A percentile compares a stretch with the other conserved stretches of the same genome.
phyloP scores from a whole-genome alignment of 768 basidiomycete genomes.

The Candolleomyces aberdarensis region DNA sequence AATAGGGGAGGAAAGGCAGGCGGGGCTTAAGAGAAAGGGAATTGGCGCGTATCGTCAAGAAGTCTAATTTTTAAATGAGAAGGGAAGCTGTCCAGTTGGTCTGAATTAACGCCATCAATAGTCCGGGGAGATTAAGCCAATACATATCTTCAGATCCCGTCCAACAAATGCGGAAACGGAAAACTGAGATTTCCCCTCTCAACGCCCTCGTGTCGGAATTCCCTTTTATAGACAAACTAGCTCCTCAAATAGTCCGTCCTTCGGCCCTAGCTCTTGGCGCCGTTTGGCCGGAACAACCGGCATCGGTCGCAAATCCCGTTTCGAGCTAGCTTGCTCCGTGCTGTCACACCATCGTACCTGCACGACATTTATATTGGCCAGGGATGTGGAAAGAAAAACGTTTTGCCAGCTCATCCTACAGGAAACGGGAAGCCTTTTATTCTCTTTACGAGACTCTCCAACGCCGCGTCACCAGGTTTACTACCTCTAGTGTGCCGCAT shows the following conservation, averaged over 20 bases:
- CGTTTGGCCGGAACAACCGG: conserved; percentile 5
- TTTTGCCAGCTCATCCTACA: too few relatives aligned
- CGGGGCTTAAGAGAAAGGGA: conserved; percentile 11
- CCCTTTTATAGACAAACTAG: conserved; percentile 10
- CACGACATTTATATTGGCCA: neutral
- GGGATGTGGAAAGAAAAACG: too few relatives aligned
- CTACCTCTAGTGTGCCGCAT: too few relatives aligned
- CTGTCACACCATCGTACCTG: neutral
- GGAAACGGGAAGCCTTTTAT: too few relatives aligned
- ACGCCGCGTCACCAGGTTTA: too few relatives aligned
- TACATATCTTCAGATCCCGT: conserved; percentile 7
- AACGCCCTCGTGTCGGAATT: conserved; percentile 2
- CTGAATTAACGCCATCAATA: conserved; percentile 6
- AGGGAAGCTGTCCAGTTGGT: conserved; percentile 7
- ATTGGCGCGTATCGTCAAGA: conserved; percentile 11
- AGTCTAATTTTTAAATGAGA: conserved; percentile 10
- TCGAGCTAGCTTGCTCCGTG: neutral
- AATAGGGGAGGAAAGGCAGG: conserved; percentile 7
- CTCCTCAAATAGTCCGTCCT: conserved; percentile 3
- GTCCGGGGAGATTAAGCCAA: conserved; percentile 8
- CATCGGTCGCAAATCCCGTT: conserved; percentile 1
- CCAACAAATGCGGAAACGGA: conserved; percentile 7
- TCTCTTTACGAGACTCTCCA: too few relatives aligned
- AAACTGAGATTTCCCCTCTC: conserved; percentile 6
- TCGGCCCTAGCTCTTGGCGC: neutral